A percentile compares a stretch with the other conserved stretches of the same genome.
Conservation (phyloP, 768 basidiomycete genomes). For the Tricholoma saponaceum region DNA sequence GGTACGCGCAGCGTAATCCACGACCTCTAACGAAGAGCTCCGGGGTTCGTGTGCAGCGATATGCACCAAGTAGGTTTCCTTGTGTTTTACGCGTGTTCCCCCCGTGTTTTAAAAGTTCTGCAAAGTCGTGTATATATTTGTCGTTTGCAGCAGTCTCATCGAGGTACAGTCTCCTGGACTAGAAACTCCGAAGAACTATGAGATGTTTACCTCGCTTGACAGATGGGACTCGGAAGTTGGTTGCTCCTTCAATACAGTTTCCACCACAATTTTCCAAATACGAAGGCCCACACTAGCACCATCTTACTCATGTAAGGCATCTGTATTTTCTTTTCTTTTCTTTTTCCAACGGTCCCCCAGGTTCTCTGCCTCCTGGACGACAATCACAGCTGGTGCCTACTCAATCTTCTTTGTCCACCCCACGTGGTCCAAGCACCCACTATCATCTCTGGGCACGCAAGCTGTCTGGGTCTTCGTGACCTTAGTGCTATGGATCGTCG, state of each 20-base stretch:
- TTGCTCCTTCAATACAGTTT: slow-evolving; percentile 52
- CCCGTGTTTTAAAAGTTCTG: slow-evolving; percentile 6
- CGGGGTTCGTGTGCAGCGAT: slow-evolving; percentile 42
- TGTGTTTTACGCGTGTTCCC: background rate
- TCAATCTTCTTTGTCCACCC: slow-evolving; percentile 62
- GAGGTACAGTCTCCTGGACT: slow-evolving; percentile 29
- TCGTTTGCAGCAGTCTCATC: slow-evolving; percentile 45
- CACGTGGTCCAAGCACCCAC: slow-evolving; percentile 45
- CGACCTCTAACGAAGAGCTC: slow-evolving; percentile 47
- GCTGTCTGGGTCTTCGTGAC: slow-evolving; percentile 55
- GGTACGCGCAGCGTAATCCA: slow-evolving; percentile 41
- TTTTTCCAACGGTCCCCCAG: slow-evolving; percentile 24
- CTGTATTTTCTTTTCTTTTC: background rate
- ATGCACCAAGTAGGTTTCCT: slow-evolving; percentile 44
- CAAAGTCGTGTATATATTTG: slow-evolving; percentile 46
- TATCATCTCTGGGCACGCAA: slow-evolving; percentile 57
- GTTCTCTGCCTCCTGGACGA: slow-evolving; percentile 59
- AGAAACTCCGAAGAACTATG: background rate
- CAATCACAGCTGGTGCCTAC: slow-evolving; percentile 45
- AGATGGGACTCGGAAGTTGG: slow-evolving; percentile 56
- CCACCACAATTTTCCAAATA: slow-evolving; percentile 49
- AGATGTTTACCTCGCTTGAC: slow-evolving; percentile 16
- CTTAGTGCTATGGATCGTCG: slow-evolving; percentile 59
- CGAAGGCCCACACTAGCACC: slow-evolving; percentile 36
- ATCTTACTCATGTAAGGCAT: slow-evolving; percentile 39